phyloP scores from a whole-genome alignment of 1,139 yeast species.

The Suhomyces yuchorum region DNA sequence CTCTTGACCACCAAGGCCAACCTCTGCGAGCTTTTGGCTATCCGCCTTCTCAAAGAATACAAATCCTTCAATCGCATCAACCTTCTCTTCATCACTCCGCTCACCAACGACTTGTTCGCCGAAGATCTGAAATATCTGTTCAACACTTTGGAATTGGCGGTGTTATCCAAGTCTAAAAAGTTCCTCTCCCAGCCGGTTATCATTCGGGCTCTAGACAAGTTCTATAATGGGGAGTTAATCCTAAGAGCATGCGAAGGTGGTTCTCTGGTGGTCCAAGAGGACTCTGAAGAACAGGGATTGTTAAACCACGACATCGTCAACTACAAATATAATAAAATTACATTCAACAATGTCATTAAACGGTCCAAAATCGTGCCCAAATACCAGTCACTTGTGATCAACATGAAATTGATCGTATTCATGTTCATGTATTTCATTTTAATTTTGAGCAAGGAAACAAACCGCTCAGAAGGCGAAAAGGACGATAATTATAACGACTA shows the following conservation, averaged over 20 bases:
- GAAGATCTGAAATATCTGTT: slow-evolving; percentile 25
- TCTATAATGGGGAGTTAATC: slow-evolving; percentile 55
- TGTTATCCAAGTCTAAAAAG: slow-evolving; percentile 55
- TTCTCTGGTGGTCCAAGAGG: slow-evolving; percentile 17
- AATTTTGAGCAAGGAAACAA: slow-evolving; percentile 30
- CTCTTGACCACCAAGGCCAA: slow-evolving; percentile 53
- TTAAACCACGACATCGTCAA: slow-evolving; percentile 37
- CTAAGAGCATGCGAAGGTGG: slow-evolving; percentile 22
- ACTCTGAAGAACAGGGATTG: slow-evolving; percentile 17
- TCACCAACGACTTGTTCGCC: slow-evolving; percentile 25
- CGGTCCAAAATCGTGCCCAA: slow-evolving; percentile 44
- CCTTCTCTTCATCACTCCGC: slow-evolving; percentile 45
- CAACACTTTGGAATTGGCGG: slow-evolving; percentile 56
- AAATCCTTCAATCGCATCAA: slow-evolving; percentile 48
- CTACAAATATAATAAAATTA: slow-evolving; percentile 35
- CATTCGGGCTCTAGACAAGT: slow-evolving; percentile 49
- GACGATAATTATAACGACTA: slow-evolving; percentile 5
- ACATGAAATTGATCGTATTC: slow-evolving; percentile 37
- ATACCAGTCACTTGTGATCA: slow-evolving; percentile 46
- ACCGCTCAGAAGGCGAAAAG: slow-evolving; percentile 4
- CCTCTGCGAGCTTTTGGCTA: slow-evolving; percentile 58
- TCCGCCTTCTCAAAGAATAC: slow-evolving; percentile 54
- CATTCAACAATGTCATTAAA: slow-evolving; percentile 32
- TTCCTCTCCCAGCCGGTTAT: slow-evolving; percentile 61
- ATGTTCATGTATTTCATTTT: slow-evolving; percentile 36